These are phyloP conservation scores for Grosmannia serpens DNA, from an alignment of 2,329 filamentous ascomycete species.

Conservation along the genomic window DNA sequence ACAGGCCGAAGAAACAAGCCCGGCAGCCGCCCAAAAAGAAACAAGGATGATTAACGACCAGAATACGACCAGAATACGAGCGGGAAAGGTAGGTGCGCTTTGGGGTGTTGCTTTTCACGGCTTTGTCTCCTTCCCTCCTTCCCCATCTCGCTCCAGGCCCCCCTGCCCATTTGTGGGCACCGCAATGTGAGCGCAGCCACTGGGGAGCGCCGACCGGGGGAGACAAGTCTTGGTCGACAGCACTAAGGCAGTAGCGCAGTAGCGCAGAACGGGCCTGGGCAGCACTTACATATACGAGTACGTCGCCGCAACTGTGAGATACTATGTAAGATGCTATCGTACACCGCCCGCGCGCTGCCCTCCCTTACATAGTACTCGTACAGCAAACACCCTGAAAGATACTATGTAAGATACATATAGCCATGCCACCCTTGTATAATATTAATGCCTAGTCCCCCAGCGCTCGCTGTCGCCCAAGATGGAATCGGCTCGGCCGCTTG, in stretches of 20 bases:
- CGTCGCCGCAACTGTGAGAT: no score
- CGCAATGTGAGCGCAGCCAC: constrained; percentile 5
- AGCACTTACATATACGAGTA: not conserved
- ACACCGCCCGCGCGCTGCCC: not conserved
- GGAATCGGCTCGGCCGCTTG: not conserved
- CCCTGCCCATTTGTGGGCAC: not conserved
- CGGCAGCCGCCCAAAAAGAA: no score
- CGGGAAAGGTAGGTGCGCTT: not conserved
- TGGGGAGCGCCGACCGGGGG: constrained; percentile 4
- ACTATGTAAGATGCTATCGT: no score
- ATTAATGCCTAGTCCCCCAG: not conserved
- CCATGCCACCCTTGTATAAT: not conserved
- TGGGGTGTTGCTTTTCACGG: not conserved
- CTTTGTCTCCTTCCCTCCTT: not conserved
- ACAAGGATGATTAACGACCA: not conserved
- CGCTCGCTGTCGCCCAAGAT: not conserved
- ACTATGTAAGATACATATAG: no score
- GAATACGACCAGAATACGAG: not conserved
- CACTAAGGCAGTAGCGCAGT: constrained; percentile 9
- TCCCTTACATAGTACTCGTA: no score
- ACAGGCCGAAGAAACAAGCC: not conserved
- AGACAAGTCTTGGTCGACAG: constrained; percentile 1
- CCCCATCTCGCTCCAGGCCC: not conserved
- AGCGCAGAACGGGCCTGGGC: constrained; percentile 3
- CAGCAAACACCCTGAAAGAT: not conserved